These are phyloP conservation scores for Metschnikowia henanensis DNA, from an alignment of 805 yeast species.

Conservation along the genomic window DNA sequence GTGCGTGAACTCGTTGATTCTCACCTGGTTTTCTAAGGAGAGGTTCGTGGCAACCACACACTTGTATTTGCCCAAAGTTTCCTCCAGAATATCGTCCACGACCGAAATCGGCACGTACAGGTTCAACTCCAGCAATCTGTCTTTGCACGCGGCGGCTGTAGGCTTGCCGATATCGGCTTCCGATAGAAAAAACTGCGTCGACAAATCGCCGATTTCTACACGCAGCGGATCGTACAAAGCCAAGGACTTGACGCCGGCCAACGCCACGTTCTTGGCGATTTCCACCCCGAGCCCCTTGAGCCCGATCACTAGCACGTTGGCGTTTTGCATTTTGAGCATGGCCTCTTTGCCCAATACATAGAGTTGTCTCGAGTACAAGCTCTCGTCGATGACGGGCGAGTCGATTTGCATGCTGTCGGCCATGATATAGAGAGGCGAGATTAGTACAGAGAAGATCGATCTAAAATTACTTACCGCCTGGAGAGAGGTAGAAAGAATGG, in stretches of 20 bases:
- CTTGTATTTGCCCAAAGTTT: conserved; percentile 58
- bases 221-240: conserved; percentile 80
- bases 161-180: conserved; percentile 73
- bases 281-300: conserved; percentile 92
- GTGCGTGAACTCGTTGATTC: conserved; percentile 76
- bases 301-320: conserved; percentile 91
- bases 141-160: conserved; percentile 71
- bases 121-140: conserved; percentile 78
- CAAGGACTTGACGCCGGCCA: conserved; percentile 95
- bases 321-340: conserved; percentile 93
- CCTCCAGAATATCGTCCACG: conserved; percentile 53
- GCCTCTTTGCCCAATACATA: conserved; percentile 98
- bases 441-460: background rate
- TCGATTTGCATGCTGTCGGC: conserved; percentile 41
- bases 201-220: conserved; percentile 68
- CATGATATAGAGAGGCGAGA: conserved; percentile 3
- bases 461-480: no score
- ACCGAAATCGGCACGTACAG: conserved; percentile 85
- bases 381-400: conserved; percentile 73
- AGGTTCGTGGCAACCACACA: conserved; percentile 83
- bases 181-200: conserved; percentile 83
- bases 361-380: conserved; percentile 93
- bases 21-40: conserved; percentile 69
- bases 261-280: conserved; percentile 93
- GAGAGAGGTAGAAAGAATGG: no score